Conservation (phyloP, 2,329 filamentous ascomycete genomes). For the Ascochyta clinopodiicola region DNA sequence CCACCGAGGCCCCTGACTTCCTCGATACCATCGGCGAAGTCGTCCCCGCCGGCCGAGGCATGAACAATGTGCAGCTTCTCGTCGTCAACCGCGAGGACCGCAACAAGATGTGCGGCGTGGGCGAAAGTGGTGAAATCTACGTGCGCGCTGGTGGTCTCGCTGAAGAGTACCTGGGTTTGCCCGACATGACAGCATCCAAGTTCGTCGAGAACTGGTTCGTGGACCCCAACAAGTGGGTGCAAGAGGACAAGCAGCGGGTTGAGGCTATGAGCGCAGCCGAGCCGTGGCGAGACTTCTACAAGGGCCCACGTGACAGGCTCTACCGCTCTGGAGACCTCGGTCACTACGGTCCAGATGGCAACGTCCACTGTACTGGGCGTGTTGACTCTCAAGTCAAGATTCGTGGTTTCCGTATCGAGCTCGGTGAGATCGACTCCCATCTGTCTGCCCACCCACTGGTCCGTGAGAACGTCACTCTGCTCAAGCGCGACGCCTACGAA, state of each 20-base stretch:
- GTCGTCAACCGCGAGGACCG: slow-evolving; percentile 75
- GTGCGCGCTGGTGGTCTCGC: slow-evolving; percentile 83
- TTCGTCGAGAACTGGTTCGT: slow-evolving; percentile 89
- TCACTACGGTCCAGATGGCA: slow-evolving; percentile 71
- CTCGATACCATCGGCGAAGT: slow-evolving; percentile 73
- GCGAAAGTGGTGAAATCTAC: slow-evolving; percentile 84
- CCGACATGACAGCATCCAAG: slow-evolving; percentile 71
- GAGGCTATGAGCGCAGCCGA: slow-evolving; percentile 61
- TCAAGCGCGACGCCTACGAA: slow-evolving; percentile 83
- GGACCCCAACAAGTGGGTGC: slow-evolving; percentile 71
- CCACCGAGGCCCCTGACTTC: slow-evolving; percentile 67
- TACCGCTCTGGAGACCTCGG: slow-evolving; percentile 91
- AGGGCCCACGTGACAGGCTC: slow-evolving; percentile 82
- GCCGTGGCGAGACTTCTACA: slow-evolving; percentile 79
- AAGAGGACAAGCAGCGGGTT: slow-evolving; percentile 64
- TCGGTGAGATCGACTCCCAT: slow-evolving; percentile 89
- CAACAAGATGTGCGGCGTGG: slow-evolving; percentile 75
- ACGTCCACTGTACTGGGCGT: slow-evolving; percentile 79
- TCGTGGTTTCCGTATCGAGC: slow-evolving; percentile 92
- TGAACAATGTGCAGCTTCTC: slow-evolving; percentile 86
- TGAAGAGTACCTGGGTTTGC: slow-evolving; percentile 74
- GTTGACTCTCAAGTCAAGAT: slow-evolving; percentile 94
- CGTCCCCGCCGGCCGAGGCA: slow-evolving; percentile 83
- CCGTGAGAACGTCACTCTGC: slow-evolving; percentile 83
- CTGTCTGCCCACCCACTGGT: slow-evolving; percentile 76